Percentiles rank a stretch among this genome's conserved stretches.
Evolutionary conservation across 164 flowering plant species (phyloP).

Genomic region (Akebia trifoliata): DNA sequence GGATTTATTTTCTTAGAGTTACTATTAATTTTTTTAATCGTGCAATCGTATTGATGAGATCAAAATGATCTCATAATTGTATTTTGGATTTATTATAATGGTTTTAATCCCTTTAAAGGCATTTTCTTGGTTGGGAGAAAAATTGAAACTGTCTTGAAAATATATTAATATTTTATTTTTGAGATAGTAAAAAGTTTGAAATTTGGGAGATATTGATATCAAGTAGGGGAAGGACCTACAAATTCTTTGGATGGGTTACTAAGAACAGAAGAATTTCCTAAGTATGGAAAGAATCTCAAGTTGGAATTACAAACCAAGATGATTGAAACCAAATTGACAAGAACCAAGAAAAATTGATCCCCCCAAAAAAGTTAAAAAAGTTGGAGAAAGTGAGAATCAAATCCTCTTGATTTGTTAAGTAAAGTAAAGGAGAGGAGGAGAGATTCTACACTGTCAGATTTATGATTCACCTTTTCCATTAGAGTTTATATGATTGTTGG

Average conservation of each 20-base stretch:
- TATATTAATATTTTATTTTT: too few relatives aligned
- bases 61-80: too few relatives aligned
- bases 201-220: background rate
- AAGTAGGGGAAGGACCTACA: background rate
- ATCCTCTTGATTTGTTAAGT: conserved; percentile 8
- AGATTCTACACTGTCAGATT: background rate
- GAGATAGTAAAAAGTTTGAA: background rate
- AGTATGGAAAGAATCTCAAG: conserved; percentile 9
- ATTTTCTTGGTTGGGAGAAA: too few relatives aligned
- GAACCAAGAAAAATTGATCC: too few relatives aligned
- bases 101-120: too few relatives aligned
- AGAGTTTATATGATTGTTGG: background rate
- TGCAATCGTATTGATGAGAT: too few relatives aligned
- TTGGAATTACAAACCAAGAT: background rate
- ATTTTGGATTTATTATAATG: too few relatives aligned
- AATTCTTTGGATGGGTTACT: background rate
- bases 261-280: background rate
- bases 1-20: too few relatives aligned
- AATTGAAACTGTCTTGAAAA: too few relatives aligned
- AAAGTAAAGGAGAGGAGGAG: background rate
- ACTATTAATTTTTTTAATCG: too few relatives aligned
- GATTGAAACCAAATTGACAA: background rate
- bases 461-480: too few relatives aligned
- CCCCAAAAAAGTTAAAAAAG: too few relatives aligned
- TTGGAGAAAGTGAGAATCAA: conserved; percentile 14